Percentiles rank a stretch among this genome's conserved stretches.
Evolutionary conservation across 495 filamentous ascomycete genomes (phyloP).

Genomic region (Jackrogersella multiformis): DNA sequence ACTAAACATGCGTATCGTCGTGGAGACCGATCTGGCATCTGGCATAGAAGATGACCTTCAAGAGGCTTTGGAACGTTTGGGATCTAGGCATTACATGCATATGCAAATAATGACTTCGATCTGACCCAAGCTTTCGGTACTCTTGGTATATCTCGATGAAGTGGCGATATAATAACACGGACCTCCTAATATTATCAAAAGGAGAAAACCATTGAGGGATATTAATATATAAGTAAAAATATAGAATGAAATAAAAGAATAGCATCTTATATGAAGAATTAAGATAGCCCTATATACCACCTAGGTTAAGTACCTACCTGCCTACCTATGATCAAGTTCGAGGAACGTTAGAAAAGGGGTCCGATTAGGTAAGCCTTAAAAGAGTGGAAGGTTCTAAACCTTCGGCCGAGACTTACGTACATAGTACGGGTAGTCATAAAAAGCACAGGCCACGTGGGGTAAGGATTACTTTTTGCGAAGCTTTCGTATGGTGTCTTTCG

Average conservation of each 20-base stretch:
- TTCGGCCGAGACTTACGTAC: too few species aligned
- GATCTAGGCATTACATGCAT: slow-evolving; percentile 3
- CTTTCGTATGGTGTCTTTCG: slow-evolving; percentile 16
- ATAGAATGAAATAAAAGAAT: too few species aligned
- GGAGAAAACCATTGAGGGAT: too few species aligned
- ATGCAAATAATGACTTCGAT: slow-evolving; percentile 3
- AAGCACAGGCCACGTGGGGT: slow-evolving; percentile 30
- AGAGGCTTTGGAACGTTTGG: too few species aligned
- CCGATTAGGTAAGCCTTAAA: too few species aligned
- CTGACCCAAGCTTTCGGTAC: not conserved
- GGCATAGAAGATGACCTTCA: not conserved
- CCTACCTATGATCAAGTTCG: not conserved
- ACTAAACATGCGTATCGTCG: not conserved
- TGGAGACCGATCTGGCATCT: slow-evolving; percentile 7
- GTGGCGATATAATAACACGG: not conserved
- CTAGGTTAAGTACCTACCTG: too few species aligned
- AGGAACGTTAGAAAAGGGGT: not conserved
- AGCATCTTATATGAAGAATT: too few species aligned
- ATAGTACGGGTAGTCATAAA: not conserved
- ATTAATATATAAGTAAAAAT: too few species aligned
- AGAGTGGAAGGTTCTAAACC: too few species aligned
- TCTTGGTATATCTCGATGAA: not conserved
- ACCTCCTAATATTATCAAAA: too few species aligned
- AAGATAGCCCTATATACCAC: too few species aligned
- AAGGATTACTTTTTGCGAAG: not conserved